Conservation (phyloP, 441 rosid species). For the Populus hybrid region DNA sequence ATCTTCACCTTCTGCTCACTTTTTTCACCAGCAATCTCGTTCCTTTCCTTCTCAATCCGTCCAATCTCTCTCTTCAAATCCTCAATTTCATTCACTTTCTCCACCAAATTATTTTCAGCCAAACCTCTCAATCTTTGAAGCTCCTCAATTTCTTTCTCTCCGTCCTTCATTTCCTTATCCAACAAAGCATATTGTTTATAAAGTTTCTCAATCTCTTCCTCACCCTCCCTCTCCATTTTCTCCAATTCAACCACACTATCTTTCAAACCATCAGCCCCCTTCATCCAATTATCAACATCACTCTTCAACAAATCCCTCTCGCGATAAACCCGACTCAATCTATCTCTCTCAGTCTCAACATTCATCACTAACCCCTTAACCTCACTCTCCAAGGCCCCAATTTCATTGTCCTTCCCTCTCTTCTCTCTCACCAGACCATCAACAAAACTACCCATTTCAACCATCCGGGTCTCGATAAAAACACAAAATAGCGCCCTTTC, state of each 20-base stretch:
- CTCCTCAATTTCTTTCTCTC: constrained; percentile 21
- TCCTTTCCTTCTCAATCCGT: constrained; percentile 32
- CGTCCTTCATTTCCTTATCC: constrained; percentile 25
- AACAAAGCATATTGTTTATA: constrained; percentile 19
- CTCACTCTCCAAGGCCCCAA: constrained; percentile 33
- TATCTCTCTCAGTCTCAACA: constrained; percentile 14
- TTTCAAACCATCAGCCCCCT: not conserved
- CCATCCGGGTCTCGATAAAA: constrained; percentile 36
- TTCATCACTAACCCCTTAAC: constrained; percentile 25
- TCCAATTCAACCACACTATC: not conserved
- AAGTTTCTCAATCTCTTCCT: constrained; percentile 15
- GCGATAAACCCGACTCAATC: too few species aligned
- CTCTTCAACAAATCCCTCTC: too few species aligned
- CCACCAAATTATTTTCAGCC: constrained; percentile 27
- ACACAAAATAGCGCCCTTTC: constrained; percentile 25
- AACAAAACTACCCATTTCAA: constrained; percentile 28
- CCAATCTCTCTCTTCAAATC: constrained; percentile 30
- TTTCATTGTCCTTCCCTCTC: constrained; percentile 34
- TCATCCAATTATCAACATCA: too few species aligned
- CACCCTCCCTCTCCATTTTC: not conserved
- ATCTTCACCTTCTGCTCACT: constrained; percentile 32
- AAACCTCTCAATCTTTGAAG: constrained; percentile 12
- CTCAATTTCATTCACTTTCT: constrained; percentile 25
- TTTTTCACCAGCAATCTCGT: constrained; percentile 38
- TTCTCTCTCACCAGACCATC: constrained; percentile 35